Evolutionary conservation across 148 eudicot genomes (phyloP), one percentile per base, ranked within the genome.

Genomic region (Heliamphora exappendiculata): DNA sequence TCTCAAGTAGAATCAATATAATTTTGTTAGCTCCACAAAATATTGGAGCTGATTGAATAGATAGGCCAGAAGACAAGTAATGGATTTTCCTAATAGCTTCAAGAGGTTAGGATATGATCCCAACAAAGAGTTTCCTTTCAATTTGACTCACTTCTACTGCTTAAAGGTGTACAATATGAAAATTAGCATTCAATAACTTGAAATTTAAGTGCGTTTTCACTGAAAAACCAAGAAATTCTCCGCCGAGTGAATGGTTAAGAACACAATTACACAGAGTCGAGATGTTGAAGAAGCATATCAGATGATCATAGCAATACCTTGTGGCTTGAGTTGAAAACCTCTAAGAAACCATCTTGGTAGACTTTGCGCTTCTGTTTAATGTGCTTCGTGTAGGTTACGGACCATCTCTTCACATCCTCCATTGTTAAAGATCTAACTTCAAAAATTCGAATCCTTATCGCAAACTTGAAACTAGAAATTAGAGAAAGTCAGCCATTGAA

Each of bases 301-400:
- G 31, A 64, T 22, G 36, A 34, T 41, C 75, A 42, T 22, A 41
- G 49, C 29, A 77, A 39, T 55, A 93, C 96, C 88, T 90, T 90
- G 79, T 72, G 79, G 79, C 75, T 78, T n/a, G 87, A 68, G 58
- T 77, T 80, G 51, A 84, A 88, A 62, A 89, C 84, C 70, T 79
- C 74, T 29, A 86, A 67, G 76, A 73, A 78, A 16, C 98, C 94
- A 44, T 94, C 98, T 42, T 94, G 98, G 85, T 91, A 94, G 63
- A 94, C 82, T 80, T 91, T 91, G 37, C 94, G 87, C 89, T 94
- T 94, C 85, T 94, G 97, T 83, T 81, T 87, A 28, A 90, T 49
- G 73, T 94, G 98, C 82, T 91, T 93, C 49, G 98, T 94, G 79
- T 90, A 94, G 47, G 93, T 88, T 62, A 88, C 96, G 14, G 80